Evolutionary conservation across 345 rosid genomes (phyloP).

Genomic region (Adansonia digitata): DNA sequence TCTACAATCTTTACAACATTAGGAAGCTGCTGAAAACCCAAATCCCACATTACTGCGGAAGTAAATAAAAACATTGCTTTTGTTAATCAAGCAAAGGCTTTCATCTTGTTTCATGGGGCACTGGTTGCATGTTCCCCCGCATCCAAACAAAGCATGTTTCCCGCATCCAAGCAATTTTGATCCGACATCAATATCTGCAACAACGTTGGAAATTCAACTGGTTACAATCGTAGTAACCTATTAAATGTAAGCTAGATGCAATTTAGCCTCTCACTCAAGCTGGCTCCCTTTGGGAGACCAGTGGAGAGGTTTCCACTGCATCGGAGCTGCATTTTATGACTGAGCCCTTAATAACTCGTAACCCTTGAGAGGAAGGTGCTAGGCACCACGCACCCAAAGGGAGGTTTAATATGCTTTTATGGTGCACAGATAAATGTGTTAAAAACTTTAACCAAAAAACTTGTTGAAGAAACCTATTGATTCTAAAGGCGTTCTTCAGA

Average conservation of each 20-base stretch:
- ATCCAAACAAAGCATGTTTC: no score
- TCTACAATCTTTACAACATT: constrained; percentile 26
- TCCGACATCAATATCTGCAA: not conserved
- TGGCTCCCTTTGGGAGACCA: no score
- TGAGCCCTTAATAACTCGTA: not conserved
- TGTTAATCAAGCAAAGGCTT: not conserved
- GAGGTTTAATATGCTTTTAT: not conserved
- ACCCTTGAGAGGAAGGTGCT: not conserved
- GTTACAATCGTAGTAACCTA: not conserved
- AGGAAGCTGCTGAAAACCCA: not conserved
- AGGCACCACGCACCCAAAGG: not conserved
- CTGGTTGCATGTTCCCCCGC: not conserved
- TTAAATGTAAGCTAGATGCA: not conserved
- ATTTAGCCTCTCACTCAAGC: not conserved
- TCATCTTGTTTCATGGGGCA: not conserved
- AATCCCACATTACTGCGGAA: not conserved
- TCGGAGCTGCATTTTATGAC: not conserved
- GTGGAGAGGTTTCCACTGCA: not conserved
- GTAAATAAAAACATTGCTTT: not conserved
- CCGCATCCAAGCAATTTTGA: not conserved
- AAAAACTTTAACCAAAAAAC: not conserved
- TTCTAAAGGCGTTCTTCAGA: no score
- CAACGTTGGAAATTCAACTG: not conserved
- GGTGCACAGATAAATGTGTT: not conserved
- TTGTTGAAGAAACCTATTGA: not conserved